Conservation (phyloP, 345 rosid genomes). For the Arabidopsis arenosa region DNA sequence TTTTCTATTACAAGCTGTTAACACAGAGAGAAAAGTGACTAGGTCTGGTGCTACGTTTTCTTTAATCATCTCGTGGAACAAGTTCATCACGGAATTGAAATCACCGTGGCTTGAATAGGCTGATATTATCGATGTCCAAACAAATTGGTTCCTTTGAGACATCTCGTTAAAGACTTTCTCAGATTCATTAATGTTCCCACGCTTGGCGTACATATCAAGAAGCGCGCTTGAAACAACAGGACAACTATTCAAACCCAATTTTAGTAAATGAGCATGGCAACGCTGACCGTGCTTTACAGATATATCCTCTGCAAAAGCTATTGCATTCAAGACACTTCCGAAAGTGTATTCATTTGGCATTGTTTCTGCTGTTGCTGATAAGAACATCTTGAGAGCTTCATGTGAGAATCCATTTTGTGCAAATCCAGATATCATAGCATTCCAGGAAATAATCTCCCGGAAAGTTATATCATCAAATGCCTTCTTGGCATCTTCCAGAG, state of each 20-base stretch:
- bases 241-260: slow-evolving; percentile 61
- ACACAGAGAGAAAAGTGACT: slow-evolving; percentile 75
- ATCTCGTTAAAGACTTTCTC: slow-evolving; percentile 65
- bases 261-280: slow-evolving; percentile 74
- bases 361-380: slow-evolving; percentile 50
- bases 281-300: slow-evolving; percentile 74
- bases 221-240: slow-evolving; percentile 78
- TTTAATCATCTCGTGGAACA: slow-evolving; percentile 65
- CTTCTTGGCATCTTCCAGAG: slow-evolving; percentile 59
- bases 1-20: slow-evolving; percentile 78
- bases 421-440: slow-evolving; percentile 85
- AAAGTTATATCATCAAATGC: slow-evolving; percentile 61
- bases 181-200: slow-evolving; percentile 79
- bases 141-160: slow-evolving; percentile 57
- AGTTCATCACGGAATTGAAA: slow-evolving; percentile 67
- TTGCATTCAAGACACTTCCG: slow-evolving; percentile 84
- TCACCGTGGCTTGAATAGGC: slow-evolving; percentile 90
- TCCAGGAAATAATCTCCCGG: slow-evolving; percentile 74
- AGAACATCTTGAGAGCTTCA: slow-evolving; percentile 61
- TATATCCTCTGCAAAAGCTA: slow-evolving; percentile 75
- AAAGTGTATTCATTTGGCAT: slow-evolving; percentile 76
- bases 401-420: slow-evolving; percentile 66
- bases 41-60: slow-evolving; percentile 71
- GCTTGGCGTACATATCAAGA: slow-evolving; percentile 95
- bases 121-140: slow-evolving; percentile 91